Conservation (phyloP, 169 alveolate genomes). For the Neospora caninum region DNA sequence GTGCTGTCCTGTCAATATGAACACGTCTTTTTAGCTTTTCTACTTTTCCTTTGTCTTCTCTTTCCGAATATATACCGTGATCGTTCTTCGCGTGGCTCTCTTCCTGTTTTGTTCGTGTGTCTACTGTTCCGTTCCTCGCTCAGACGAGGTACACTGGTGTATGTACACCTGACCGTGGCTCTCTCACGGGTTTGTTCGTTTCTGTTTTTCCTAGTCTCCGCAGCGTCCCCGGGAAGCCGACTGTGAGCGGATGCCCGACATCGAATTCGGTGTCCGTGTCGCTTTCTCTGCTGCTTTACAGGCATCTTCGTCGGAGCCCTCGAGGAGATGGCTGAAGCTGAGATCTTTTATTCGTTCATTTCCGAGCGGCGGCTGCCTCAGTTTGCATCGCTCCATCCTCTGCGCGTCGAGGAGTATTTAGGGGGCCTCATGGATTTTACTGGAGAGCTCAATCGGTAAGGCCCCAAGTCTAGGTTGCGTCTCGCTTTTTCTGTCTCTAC, state of each 20-base stretch:
- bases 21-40: too few species aligned
- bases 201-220: too few species aligned
- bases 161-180: not conserved
- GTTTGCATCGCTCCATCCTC: not conserved
- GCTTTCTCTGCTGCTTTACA: not conserved
- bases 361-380: not conserved
- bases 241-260: too few species aligned
- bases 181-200: too few species aligned
- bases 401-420: constrained; percentile 28
- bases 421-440: constrained; percentile 57
- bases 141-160: too few species aligned
- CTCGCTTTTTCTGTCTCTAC: not conserved
- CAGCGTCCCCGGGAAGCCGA: too few species aligned
- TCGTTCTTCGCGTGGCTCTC: not conserved
- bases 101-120: not conserved
- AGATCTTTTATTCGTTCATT: not conserved
- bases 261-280: too few species aligned
- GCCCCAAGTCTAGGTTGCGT: too few species aligned
- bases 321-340: constrained; percentile 37
- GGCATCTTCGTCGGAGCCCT: constrained; percentile 30
- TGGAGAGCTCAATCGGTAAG: constrained; percentile 47
- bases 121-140: not conserved
- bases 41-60: too few species aligned
- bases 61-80: too few species aligned
- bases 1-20: too few species aligned